phyloP scores from a whole-genome alignment of 352 stramenopile genomes.

The Globisporangium orthogonon region DNA sequence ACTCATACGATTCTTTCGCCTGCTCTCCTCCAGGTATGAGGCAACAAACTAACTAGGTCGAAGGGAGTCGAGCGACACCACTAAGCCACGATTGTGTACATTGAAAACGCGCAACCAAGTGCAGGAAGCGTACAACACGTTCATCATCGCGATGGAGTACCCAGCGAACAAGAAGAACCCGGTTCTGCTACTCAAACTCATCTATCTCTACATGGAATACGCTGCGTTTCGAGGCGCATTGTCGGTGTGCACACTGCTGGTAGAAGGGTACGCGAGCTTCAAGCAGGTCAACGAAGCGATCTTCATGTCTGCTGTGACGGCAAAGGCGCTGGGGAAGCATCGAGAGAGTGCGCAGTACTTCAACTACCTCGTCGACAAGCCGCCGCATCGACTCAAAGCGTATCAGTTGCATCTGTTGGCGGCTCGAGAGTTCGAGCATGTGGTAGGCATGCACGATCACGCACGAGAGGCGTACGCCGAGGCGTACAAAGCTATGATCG shows the following conservation, averaged over 20 bases:
- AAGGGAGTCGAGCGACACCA: neutral
- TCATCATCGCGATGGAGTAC: slow-evolving; percentile 79
- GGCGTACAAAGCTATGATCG: slow-evolving; percentile 53
- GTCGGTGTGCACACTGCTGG: slow-evolving; percentile 55
- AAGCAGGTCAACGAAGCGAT: slow-evolving; percentile 42
- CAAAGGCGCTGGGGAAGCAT: slow-evolving; percentile 42
- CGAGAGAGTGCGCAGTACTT: slow-evolving; percentile 69
- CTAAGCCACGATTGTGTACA: neutral
- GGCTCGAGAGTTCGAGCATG: slow-evolving; percentile 40
- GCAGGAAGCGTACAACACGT: slow-evolving; percentile 64
- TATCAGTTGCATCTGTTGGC: slow-evolving; percentile 61
- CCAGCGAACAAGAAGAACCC: slow-evolving; percentile 57
- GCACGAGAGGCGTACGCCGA: slow-evolving; percentile 41
- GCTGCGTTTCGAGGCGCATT: slow-evolving; percentile 50
- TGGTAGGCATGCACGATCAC: slow-evolving; percentile 31
- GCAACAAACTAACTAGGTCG: neutral
- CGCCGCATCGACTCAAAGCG: slow-evolving; percentile 32
- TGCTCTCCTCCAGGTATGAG: slow-evolving; percentile 5
- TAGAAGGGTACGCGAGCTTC: slow-evolving; percentile 48
- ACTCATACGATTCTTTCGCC: slow-evolving; percentile 8
- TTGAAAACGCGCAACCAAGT: neutral
- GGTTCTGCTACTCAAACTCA: slow-evolving; percentile 42
- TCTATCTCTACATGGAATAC: slow-evolving; percentile 66
- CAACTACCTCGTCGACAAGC: slow-evolving; percentile 53
- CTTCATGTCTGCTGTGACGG: slow-evolving; percentile 57